Base-by-base conservation (phyloP, 2,329 filamentous ascomycete species). In the Alternaria sp. region DNA sequence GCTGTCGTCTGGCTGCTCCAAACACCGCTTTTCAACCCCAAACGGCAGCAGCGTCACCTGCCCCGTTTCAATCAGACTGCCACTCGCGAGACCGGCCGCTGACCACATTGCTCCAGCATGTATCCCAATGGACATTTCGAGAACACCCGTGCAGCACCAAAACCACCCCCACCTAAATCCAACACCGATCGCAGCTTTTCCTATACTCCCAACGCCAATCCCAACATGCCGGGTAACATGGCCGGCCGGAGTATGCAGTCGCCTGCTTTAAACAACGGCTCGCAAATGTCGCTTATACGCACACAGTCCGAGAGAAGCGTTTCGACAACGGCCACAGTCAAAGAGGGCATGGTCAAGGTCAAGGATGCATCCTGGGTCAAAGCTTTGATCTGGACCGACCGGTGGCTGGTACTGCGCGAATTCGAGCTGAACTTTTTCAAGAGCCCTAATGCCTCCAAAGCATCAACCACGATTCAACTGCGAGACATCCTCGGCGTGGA, bases 391-490 rank as follows among this genome's bases (percentile, higher is more conserved):
- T 21, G 21, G 21, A 21, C 21, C 21, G 91, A 96, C 79, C 93
- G 95, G 77, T 97, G 92, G 80, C 85, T 99, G 60, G 93, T 98
- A 63, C 84, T 99, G 68, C 91, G 95, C 77, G 96, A 98, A 80
- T 94, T 94, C 76, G 91, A 93, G 63, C 87, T 99, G 45, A 96
- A 97, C 76, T 97, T 99, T 75, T 89, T 97, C 83, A 99, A 98
- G 84, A 91, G 89, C 65, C 93, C 96, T 77, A 92, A 91, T 60
- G 90, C 92, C 71, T 79, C 78, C 68, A 97, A 97, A 81, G 87
- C 96, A 53, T 89, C 92, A n/a, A 91, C 94, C 79, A 91, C 92
- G 23, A 90, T 98, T 70, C 88, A 89, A 63, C 86, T 99, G 54
- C 91, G 92, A 69, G 93, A 97, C 73, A 93, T 99, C 36, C 90